phyloP scores from a whole-genome alignment of 805 yeast species.

The Cyberlindnera sargentensis region DNA sequence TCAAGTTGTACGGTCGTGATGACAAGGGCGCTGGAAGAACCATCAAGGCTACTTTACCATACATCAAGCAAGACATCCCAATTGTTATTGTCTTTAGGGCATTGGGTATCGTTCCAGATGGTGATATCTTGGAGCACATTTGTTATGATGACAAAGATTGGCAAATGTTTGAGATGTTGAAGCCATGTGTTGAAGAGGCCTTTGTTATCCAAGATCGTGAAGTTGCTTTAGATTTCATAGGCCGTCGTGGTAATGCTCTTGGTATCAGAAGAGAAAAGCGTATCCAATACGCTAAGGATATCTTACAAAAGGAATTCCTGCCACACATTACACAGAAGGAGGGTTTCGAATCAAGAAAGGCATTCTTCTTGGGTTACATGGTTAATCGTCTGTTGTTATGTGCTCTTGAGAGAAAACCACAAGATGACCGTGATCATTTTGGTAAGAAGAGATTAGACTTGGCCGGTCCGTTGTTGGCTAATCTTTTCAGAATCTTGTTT shows the following conservation, averaged over 20 bases:
- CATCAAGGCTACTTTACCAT: slow-evolving; percentile 92
- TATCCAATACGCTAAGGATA: slow-evolving; percentile 96
- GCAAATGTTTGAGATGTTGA: slow-evolving; percentile 99
- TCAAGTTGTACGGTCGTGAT: slow-evolving; percentile 81
- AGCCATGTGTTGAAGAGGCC: slow-evolving; percentile 99
- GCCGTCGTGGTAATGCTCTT: slow-evolving; percentile 95
- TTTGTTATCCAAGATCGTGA: slow-evolving; percentile 97
- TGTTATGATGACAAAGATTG: slow-evolving; percentile 97
- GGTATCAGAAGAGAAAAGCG: slow-evolving; percentile 97
- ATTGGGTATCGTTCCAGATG: slow-evolving; percentile 96
- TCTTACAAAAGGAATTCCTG: slow-evolving; percentile 88
- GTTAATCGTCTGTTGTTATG: slow-evolving; percentile 90
- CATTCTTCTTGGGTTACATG: slow-evolving; percentile 96
- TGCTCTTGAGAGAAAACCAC: slow-evolving; percentile 95
- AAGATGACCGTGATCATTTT: slow-evolving; percentile 98
- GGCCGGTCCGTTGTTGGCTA: slow-evolving; percentile 97
- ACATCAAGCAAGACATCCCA: slow-evolving; percentile 94
- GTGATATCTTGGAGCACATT: slow-evolving; percentile 96
- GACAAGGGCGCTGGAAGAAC: slow-evolving; percentile 74
- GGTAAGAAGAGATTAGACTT: slow-evolving; percentile 97
- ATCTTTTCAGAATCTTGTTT: slow-evolving; percentile 88
- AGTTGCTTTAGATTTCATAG: slow-evolving; percentile 95
- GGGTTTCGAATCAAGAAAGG: slow-evolving; percentile 95
- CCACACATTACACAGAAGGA: slow-evolving; percentile 97
- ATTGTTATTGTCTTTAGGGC: slow-evolving; percentile 97